Conservation (phyloP, 2,329 filamentous ascomycete genomes). For the Dothideomycetes sp. region DNA sequence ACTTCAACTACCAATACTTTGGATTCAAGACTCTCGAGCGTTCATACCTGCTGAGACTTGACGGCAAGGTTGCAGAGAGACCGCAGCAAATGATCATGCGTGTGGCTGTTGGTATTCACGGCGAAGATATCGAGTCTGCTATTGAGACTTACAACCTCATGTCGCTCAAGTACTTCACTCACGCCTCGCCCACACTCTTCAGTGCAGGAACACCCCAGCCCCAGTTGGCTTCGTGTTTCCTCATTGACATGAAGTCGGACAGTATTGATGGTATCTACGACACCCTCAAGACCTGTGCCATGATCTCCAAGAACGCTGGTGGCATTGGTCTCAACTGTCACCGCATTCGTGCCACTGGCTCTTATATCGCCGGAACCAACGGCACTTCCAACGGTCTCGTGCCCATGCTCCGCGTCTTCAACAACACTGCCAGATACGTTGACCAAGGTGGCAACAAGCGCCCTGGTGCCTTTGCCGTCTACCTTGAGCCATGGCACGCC, state of each 20-base stretch:
- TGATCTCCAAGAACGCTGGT: slow-evolving; percentile 99
- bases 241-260: slow-evolving; percentile 99
- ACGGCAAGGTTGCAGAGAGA: slow-evolving; percentile 92
- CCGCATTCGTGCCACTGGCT: slow-evolving; percentile 92
- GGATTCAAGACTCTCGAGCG: slow-evolving; percentile 99
- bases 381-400: slow-evolving; percentile 96
- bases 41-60: slow-evolving; percentile 90
- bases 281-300: slow-evolving; percentile 95
- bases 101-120: slow-evolving; percentile 94
- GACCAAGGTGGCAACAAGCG: slow-evolving; percentile 99
- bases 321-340: slow-evolving; percentile 96
- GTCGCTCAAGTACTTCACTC: slow-evolving; percentile 98
- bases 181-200: slow-evolving; percentile 95
- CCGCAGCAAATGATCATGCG: slow-evolving; percentile 99
- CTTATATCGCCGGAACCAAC: slow-evolving; percentile 96
- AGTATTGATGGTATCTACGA: slow-evolving; percentile 99
- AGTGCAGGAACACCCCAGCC: slow-evolving; percentile 92
- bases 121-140: slow-evolving; percentile 85
- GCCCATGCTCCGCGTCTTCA: slow-evolving; percentile 97
- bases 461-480: slow-evolving; percentile 95
- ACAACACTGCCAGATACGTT: slow-evolving; percentile 97
- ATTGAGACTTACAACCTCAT: slow-evolving; percentile 98
- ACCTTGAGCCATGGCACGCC: slow-evolving; percentile 97
- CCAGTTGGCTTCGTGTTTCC: slow-evolving; percentile 95
- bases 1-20: slow-evolving; percentile 99